Conservation (phyloP, 495 filamentous ascomycete genomes). For the Neurospora sp. region DNA sequence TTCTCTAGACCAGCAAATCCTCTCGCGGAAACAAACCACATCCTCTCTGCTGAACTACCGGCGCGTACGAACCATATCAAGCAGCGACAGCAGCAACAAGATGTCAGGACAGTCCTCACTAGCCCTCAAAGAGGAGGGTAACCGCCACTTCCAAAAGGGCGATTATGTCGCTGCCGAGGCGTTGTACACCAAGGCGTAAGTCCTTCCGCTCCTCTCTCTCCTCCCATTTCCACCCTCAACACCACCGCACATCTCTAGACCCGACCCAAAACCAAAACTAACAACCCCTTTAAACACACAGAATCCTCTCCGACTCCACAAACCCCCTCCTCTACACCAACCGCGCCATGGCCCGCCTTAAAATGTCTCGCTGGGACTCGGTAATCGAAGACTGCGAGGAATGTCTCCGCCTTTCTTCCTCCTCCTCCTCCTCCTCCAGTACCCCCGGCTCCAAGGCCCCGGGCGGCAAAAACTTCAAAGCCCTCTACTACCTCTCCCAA, state of each 20-base stretch:
- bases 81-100: neutral
- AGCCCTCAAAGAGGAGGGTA: conserved; percentile 49
- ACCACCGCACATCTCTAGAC: too few species aligned
- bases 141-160: conserved; percentile 52
- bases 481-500: conserved; percentile 72
- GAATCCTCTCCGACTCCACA: conserved; percentile 48
- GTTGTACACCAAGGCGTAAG: conserved; percentile 78
- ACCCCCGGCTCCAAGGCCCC: too few species aligned
- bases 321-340: conserved; percentile 73
- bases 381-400: conserved; percentile 70
- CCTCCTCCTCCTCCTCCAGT: neutral
- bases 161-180: conserved; percentile 69
- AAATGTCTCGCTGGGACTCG: conserved; percentile 58
- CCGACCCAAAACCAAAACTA: neutral
- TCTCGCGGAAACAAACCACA: neutral
- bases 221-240: neutral
- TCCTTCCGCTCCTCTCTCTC: conserved; percentile 1
- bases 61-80: neutral
- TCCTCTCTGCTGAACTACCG: neutral
- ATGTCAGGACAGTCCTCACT: neutral
- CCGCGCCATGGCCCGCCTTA: conserved; percentile 74
- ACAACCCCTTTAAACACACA: conserved; percentile 4
- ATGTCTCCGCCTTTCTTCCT: conserved; percentile 54
- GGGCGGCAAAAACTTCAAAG: conserved; percentile 49
- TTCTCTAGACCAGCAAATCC: neutral